These are phyloP conservation scores for Alternaria longipes DNA, from an alignment of 2,329 filamentous ascomycete genomes.

Conservation along the genomic window DNA sequence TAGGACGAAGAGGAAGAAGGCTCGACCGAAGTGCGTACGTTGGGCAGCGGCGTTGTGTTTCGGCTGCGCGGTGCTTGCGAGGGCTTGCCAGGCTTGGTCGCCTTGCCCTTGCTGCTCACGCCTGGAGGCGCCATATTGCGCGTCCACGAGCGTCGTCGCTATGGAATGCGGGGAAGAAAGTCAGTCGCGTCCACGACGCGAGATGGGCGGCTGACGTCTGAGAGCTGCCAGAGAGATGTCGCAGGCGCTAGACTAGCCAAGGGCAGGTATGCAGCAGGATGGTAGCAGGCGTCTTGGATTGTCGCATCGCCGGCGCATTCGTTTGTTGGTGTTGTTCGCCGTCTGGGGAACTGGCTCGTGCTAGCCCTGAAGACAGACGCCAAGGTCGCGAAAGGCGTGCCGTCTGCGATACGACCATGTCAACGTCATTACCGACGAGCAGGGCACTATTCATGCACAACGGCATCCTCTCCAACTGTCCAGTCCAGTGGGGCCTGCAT, in stretches of 20 bases:
- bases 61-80: constrained; percentile 65
- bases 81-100: constrained; percentile 51
- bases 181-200: constrained; percentile 13
- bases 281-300: neutral
- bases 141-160: constrained; percentile 8
- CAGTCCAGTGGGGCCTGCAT: neutral
- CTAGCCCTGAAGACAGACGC: neutral
- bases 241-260: neutral
- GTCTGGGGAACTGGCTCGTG: neutral
- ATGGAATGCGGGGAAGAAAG: constrained; percentile 17
- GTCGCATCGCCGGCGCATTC: constrained; percentile 1
- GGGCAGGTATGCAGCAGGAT: neutral
- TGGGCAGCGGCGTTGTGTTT: constrained; percentile 77
- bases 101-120: constrained; percentile 62
- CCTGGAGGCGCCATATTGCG: constrained; percentile 43
- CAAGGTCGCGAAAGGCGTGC: constrained; percentile 1
- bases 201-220: neutral
- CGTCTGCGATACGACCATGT: neutral
- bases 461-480: neutral
- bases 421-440: constrained; percentile 2
- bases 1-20: constrained; percentile 59
- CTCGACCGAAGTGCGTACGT: constrained; percentile 59
- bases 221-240: neutral
- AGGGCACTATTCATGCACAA: constrained; percentile 4
- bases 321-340: neutral